phyloP scores from a whole-genome alignment of 106 monocot species.

The Dioscorea zingiberensis region DNA sequence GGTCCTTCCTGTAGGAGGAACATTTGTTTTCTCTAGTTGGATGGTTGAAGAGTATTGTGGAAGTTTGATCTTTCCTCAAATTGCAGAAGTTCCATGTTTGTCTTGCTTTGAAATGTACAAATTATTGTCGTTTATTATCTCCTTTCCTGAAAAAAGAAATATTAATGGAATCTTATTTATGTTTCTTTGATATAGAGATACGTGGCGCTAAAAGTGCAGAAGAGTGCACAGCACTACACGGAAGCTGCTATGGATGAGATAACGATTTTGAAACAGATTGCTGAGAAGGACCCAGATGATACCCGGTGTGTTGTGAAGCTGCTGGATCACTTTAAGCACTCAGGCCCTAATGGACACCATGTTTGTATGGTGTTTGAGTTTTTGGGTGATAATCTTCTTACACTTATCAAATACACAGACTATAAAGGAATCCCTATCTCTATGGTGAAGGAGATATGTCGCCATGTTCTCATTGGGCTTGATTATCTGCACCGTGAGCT shows the following conservation, averaged over 20 bases:
- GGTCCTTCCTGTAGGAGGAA: too few species aligned
- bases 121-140: too few species aligned
- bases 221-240: conserved; percentile 98
- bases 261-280: conserved; percentile 95
- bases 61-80: too few species aligned
- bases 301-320: conserved; percentile 88
- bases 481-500: conserved; percentile 86
- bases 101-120: too few species aligned
- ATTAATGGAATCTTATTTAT: not conserved
- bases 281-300: conserved; percentile 74
- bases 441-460: conserved; percentile 93
- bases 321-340: conserved; percentile 97
- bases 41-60: too few species aligned
- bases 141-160: too few species aligned
- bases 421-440: conserved; percentile 62
- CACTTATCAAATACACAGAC: conserved; percentile 92
- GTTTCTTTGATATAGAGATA: conserved; percentile 52
- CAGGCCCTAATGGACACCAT: conserved; percentile 90
- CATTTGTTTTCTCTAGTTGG: too few species aligned
- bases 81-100: too few species aligned
- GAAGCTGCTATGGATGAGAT: conserved; percentile 99
- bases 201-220: conserved; percentile 98
- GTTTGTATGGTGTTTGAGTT: conserved; percentile 99
- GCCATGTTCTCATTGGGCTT: conserved; percentile 66
- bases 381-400: conserved; percentile 92